Conservation (phyloP, 768 basidiomycete species). For the Fomitopsis pulvina region DNA sequence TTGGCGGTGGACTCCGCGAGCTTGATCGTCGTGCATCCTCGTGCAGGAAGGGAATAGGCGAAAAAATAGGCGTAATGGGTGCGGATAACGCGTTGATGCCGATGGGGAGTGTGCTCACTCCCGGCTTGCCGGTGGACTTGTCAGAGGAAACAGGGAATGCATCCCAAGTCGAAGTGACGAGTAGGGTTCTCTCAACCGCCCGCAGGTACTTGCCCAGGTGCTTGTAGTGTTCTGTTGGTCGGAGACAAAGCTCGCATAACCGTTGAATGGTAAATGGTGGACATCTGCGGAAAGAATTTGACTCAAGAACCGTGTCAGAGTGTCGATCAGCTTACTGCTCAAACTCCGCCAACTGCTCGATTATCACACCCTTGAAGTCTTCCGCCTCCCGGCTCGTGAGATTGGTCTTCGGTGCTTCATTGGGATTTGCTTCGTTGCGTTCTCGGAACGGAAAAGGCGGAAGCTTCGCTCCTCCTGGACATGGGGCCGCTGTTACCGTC, state of each 20-base stretch:
- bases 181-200: slow-evolving; percentile 73
- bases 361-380: slow-evolving; percentile 48
- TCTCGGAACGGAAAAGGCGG: slow-evolving; percentile 68
- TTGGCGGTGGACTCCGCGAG: slow-evolving; percentile 74
- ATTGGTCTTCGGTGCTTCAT: slow-evolving; percentile 48
- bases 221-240: slow-evolving; percentile 66
- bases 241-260: slow-evolving; percentile 71
- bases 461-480: slow-evolving; percentile 54
- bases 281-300: slow-evolving; percentile 25
- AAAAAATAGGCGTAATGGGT: slow-evolving; percentile 78
- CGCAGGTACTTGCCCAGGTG: slow-evolving; percentile 83
- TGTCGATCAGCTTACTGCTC: slow-evolving; percentile 44
- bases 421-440: slow-evolving; percentile 39
- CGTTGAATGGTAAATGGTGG: slow-evolving; percentile 90
- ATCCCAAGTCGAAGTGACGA: slow-evolving; percentile 77
- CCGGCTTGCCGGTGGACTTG: slow-evolving; percentile 21
- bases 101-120: slow-evolving; percentile 29
- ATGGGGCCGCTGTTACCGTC: slow-evolving; percentile 37
- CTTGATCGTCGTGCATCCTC: slow-evolving; percentile 75
- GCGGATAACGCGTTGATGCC: slow-evolving; percentile 44
- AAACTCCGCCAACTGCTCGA: slow-evolving; percentile 63
- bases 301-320: not conserved
- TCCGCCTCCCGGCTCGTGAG: slow-evolving; percentile 59
- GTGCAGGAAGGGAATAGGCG: slow-evolving; percentile 83
- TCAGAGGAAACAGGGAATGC: slow-evolving; percentile 60